Evolutionary conservation across 2,329 filamentous ascomycete species (phyloP).

Genomic region (Xenosphaeropsis pyriputrescens): DNA sequence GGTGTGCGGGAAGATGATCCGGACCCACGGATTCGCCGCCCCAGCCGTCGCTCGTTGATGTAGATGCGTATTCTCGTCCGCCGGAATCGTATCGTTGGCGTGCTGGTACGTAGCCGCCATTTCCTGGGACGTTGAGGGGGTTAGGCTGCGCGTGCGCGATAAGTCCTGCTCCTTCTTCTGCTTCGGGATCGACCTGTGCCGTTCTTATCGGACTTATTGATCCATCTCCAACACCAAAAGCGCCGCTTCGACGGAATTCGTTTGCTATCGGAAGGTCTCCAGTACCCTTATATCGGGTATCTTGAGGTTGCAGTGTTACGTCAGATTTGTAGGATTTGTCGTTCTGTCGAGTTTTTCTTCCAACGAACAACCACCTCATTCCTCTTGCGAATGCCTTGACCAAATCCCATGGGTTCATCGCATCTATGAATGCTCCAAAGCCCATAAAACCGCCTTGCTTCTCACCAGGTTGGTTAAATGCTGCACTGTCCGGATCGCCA

Average conservation of each 20-base stretch:
- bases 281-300: background rate
- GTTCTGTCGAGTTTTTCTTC: conserved; percentile 42
- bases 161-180: conserved; percentile 12
- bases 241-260: conserved; percentile 15
- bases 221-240: conserved; percentile 2
- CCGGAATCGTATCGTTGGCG: conserved; percentile 14
- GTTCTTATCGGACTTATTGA: background rate
- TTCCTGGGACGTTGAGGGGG: conserved; percentile 3
- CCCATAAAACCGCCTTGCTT: conserved; percentile 54
- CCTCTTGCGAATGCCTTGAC: conserved; percentile 66
- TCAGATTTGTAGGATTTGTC: conserved; percentile 31
- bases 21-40: background rate
- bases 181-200: conserved; percentile 9
- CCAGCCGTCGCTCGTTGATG: background rate
- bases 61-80: conserved; percentile 1
- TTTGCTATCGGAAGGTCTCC: conserved; percentile 13
- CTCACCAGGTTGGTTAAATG: conserved; percentile 26
- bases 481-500: conserved; percentile 24
- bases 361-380: conserved; percentile 68
- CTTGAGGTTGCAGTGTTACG: background rate
- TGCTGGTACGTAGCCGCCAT: conserved; percentile 12
- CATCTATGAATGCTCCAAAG: conserved; percentile 49
- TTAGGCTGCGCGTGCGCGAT: conserved; percentile 16
- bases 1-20: background rate
- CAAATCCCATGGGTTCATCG: conserved; percentile 72